phyloP scores from a whole-genome alignment of 345 rosid species.

The Syzygium oleosum region DNA sequence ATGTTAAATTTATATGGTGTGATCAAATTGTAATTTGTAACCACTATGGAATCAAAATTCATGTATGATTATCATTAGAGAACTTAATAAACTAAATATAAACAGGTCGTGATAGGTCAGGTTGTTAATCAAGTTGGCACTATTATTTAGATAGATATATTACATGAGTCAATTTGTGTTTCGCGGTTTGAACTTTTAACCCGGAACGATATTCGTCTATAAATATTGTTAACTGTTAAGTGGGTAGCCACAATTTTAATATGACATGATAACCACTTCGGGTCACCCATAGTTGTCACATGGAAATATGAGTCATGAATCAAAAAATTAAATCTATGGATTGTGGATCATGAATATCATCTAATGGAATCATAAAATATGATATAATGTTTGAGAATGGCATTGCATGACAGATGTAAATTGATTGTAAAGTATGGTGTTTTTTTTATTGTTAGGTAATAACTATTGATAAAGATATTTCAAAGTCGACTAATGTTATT shows the following conservation, averaged over 20 bases:
- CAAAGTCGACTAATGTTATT: background rate
- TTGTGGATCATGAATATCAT: background rate
- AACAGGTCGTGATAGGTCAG: background rate
- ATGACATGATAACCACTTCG: background rate
- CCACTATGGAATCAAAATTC: background rate
- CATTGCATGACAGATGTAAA: background rate
- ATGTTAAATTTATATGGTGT: background rate
- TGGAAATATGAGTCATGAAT: background rate
- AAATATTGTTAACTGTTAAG: background rate
- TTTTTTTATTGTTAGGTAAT: background rate
- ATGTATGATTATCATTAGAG: background rate
- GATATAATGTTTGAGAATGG: background rate
- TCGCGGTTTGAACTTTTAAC: rapidly evolving
- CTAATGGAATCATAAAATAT: background rate
- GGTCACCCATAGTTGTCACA: background rate
- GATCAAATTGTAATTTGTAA: background rate
- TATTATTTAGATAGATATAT: background rate
- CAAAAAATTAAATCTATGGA: background rate
- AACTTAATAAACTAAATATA: background rate
- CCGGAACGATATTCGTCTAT: background rate
- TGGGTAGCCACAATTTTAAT: background rate
- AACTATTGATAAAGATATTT: background rate
- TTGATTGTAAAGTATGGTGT: background rate
- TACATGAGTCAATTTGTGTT: background rate
- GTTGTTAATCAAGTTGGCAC: background rate